Evolutionary conservation across 2,329 filamentous ascomycete species (phyloP).

Genomic region (Fusarium hainanense): DNA sequence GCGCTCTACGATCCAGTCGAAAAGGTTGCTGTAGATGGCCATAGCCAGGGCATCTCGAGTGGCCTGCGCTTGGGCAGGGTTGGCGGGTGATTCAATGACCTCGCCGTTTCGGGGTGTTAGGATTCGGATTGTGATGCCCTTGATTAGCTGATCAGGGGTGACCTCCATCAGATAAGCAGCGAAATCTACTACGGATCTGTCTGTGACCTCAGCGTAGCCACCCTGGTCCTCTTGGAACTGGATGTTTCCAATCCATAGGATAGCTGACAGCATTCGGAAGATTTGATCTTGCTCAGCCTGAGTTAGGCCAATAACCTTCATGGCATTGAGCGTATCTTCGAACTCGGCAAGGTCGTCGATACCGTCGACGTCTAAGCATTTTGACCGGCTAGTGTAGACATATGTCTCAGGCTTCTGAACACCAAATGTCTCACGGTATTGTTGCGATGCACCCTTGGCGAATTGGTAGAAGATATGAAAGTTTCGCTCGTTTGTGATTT

Average conservation of each 20-base stretch:
- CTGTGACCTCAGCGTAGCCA: constrained; percentile 86
- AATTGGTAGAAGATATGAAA: constrained; percentile 99
- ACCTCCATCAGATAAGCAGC: constrained; percentile 94
- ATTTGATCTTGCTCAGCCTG: constrained; percentile 95
- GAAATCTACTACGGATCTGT: constrained; percentile 93
- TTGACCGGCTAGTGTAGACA: constrained; percentile 90
- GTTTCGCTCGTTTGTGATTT: constrained; percentile 95
- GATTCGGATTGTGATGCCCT: constrained; percentile 89
- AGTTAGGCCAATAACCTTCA: constrained; percentile 90
- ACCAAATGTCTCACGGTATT: constrained; percentile 88
- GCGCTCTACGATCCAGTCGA: constrained; percentile 97
- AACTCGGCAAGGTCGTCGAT: constrained; percentile 94
- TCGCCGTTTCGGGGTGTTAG: constrained; percentile 76
- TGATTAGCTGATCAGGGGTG: constrained; percentile 80
- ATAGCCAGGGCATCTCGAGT: constrained; percentile 93
- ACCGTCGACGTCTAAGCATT: constrained; percentile 92
- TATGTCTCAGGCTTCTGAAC: constrained; percentile 94
- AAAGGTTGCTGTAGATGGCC: constrained; percentile 97
- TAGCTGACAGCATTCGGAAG: constrained; percentile 91
- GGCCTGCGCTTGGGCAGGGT: constrained; percentile 84
- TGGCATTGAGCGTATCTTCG: constrained; percentile 89
- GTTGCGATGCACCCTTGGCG: constrained; percentile 89
- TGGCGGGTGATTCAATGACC: constrained; percentile 80
- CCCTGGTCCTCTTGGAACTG: constrained; percentile 89
- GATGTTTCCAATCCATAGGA: constrained; percentile 95